These are phyloP conservation scores for Kodamaea kakaduensis DNA, from an alignment of 805 yeast species.

Conservation along the genomic window DNA sequence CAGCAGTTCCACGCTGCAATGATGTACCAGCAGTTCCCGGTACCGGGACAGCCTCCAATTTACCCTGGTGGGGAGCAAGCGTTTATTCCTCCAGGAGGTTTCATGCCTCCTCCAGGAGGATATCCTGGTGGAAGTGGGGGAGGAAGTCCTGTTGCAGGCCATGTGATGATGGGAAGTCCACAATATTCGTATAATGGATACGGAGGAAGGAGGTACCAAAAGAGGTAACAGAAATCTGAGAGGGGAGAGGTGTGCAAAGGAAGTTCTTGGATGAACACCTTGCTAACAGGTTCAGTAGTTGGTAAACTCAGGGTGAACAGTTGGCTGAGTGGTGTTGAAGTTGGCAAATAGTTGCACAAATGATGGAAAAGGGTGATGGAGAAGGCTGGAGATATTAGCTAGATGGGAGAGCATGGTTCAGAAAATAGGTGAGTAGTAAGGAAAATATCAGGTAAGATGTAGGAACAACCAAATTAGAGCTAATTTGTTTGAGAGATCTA, in stretches of 20 bases:
- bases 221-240: conserved; percentile 11
- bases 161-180: conserved; percentile 18
- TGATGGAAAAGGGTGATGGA: too few species aligned
- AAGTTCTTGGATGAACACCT: too few species aligned
- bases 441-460: too few species aligned
- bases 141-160: conserved; percentile 28
- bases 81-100: conserved; percentile 34
- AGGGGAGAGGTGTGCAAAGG: not conserved
- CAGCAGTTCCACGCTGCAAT: conserved; percentile 36
- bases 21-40: conserved; percentile 33
- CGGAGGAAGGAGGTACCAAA: conserved; percentile 14
- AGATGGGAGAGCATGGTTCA: too few species aligned
- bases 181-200: conserved; percentile 7
- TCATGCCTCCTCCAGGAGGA: conserved; percentile 30
- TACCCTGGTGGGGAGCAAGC: conserved; percentile 31
- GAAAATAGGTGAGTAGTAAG: too few species aligned
- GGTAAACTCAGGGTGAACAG: too few species aligned
- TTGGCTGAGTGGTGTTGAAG: too few species aligned
- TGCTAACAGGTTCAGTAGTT: too few species aligned
- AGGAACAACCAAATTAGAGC: too few species aligned
- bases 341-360: too few species aligned
- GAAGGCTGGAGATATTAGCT: too few species aligned
- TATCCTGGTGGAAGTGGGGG: conserved; percentile 16
- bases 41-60: conserved; percentile 32
- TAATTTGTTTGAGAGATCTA: too few species aligned